Base-by-base conservation (phyloP, 1,284 basidiomycete species). In the Sanghuangporus baumii region DNA sequence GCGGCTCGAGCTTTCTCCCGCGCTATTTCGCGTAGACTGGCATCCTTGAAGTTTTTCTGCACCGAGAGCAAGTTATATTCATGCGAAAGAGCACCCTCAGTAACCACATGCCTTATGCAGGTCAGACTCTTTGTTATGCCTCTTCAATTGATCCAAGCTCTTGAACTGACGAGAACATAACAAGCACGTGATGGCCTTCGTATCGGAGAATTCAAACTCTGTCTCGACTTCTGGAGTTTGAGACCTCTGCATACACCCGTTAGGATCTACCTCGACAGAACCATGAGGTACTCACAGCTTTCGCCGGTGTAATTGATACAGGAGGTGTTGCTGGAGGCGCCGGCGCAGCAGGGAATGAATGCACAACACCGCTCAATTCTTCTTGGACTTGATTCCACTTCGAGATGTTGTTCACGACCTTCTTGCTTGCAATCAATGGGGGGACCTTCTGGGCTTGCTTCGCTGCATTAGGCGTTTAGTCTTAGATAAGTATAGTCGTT, bases 371-470 rank as follows among this genome's bases (percentile, higher is more conserved):
- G 38, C 80, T 84, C 36, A 96, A 81, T 69, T 93, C 94, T 74
- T 87, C 88, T 75, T 95, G 92, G 16, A 94, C 92, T 76, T 89
- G 90, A 72, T 94, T 96, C 94, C 94, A 97, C 70, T 97, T 96
- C 71, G 82, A 88, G 72, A 98, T 96, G 69, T 96, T 94, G 73
- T 85, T 91, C 56, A 83, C 88, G 54, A 87, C 90, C 88, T 96
- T 97, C 81, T 89, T 92, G 73, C 91, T 95, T 46, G 88, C 86
- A 56, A 94, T 91, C 65, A 93, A 78, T 23, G 93, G 91, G 34
- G 89, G 88, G 40, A 93, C 87, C 71, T 87, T 92, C 74, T 91
- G 91, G 50, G 84, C 78, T 65, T 82, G 77, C 64, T 78, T 73
- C 66, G 79, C 87, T 90, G 71, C 60, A 73, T 46, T 18, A n/a